Evolutionary conservation across 257 asterid species (phyloP).

Genomic region (Ehretia macrophylla): DNA sequence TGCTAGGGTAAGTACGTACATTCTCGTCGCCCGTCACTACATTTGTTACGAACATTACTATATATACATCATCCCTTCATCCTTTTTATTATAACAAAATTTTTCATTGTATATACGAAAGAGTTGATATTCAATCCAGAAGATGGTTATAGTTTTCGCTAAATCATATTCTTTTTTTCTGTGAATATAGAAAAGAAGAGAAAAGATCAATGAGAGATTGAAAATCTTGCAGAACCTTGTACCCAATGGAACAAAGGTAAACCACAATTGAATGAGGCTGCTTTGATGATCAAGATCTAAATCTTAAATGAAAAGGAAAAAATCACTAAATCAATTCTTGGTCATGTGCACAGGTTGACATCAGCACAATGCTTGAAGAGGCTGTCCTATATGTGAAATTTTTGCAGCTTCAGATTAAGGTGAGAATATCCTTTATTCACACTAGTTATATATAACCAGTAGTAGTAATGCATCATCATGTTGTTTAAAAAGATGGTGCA

Average conservation of each 20-base stretch:
- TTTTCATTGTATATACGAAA: no score
- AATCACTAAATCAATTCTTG: not conserved
- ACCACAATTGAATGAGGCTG: not conserved
- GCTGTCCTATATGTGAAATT: conserved; percentile 76
- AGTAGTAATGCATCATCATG: no score
- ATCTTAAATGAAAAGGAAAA: not conserved
- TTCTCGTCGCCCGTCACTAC: not conserved
- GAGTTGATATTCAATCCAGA: no score
- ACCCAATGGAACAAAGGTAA: conserved; percentile 80
- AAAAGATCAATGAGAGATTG: conserved; percentile 68
- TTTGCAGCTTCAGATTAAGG: conserved; percentile 82
- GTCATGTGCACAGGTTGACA: conserved; percentile 45
- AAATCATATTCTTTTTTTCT: no score
- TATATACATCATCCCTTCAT: no score
- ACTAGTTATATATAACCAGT: no score
- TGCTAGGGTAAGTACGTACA: conserved; percentile 58
- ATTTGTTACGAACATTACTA: no score
- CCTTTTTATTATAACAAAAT: not conserved
- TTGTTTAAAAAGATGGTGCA: not conserved
- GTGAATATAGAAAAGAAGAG: conserved; percentile 16
- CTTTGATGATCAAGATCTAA: not conserved
- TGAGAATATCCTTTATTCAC: conserved; percentile 6
- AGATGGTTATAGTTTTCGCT: no score
- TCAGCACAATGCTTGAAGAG: conserved; percentile 90
- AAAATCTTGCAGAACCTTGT: conserved; percentile 76